Percentiles rank a stretch among this genome's conserved stretches.
phyloP scores from a whole-genome alignment of 208 protist genomes.

The Trypanosoma caninum region DNA sequence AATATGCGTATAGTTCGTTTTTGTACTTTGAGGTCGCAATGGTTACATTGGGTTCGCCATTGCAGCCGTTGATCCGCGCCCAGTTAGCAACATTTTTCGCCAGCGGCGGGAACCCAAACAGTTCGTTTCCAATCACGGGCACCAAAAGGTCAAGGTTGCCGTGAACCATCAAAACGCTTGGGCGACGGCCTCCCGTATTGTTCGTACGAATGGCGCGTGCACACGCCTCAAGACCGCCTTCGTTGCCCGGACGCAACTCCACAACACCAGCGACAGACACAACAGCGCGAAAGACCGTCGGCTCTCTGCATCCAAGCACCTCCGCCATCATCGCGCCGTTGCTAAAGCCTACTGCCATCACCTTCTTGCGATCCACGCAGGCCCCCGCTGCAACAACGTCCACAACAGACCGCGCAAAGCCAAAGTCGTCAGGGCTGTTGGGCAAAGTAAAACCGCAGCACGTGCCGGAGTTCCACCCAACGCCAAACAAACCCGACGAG shows the following conservation, averaged over 20 bases:
- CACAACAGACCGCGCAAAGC: constrained; percentile 40
- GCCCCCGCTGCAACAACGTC: neutral
- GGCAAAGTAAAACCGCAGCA: constrained; percentile 63
- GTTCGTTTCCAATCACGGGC: constrained; percentile 44
- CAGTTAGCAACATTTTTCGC: constrained; percentile 40
- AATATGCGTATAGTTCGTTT: constrained; percentile 49
- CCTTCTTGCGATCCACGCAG: constrained; percentile 39
- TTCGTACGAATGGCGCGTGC: constrained; percentile 17
- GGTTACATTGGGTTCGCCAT: constrained; percentile 18
- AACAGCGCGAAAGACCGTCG: constrained; percentile 37
- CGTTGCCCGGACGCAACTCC: constrained; percentile 56
- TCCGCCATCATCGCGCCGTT: constrained; percentile 79
- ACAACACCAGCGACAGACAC: constrained; percentile 64
- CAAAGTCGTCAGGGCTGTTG: constrained; percentile 46
- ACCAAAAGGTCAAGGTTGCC: constrained; percentile 60
- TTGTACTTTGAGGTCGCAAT: constrained; percentile 36
- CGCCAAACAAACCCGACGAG: constrained; percentile 43
- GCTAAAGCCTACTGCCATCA: constrained; percentile 73
- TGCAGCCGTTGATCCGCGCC: constrained; percentile 42
- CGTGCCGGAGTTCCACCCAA: constrained; percentile 63
- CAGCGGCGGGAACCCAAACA: constrained; percentile 55
- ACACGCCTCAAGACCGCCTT: constrained; percentile 39
- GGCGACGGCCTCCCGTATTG: constrained; percentile 2
- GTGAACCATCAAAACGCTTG: constrained; percentile 67
- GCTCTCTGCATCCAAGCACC: constrained; percentile 49